phyloP scores from a whole-genome alignment of 805 yeast genomes.

The Metschnikowia aberdeeniae region DNA sequence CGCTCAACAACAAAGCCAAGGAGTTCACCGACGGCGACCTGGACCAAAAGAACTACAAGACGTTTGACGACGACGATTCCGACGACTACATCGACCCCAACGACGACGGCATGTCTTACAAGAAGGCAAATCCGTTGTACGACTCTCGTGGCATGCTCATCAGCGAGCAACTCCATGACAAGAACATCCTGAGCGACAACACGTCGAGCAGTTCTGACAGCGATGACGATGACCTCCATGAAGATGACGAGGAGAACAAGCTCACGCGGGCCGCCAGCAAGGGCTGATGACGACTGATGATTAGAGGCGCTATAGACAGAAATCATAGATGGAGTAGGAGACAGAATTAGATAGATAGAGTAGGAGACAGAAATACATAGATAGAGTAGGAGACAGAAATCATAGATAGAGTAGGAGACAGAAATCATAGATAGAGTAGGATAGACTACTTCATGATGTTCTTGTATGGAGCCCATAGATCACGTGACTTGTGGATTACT shows the following conservation, averaged over 20 bases:
- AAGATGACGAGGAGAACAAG: conserved; percentile 24
- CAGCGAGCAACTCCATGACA: conserved; percentile 10
- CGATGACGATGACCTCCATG: conserved; percentile 25
- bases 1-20: conserved; percentile 43
- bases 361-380: background rate
- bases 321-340: too few relatives aligned
- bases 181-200: conserved; percentile 19
- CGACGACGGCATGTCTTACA: conserved; percentile 75
- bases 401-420: background rate
- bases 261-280: conserved; percentile 41
- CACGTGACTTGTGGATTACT: too few relatives aligned
- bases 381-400: background rate
- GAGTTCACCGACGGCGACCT: conserved; percentile 15
- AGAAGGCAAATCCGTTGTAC: conserved; percentile 60
- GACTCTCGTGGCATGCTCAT: conserved; percentile 31
- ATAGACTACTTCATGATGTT: too few relatives aligned
- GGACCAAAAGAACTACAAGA: conserved; percentile 9
- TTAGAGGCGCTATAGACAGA: background rate
- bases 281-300: conserved; percentile 16
- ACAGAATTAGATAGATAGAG: background rate
- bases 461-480: too few relatives aligned
- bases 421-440: background rate
- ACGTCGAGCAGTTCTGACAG: conserved; percentile 29
- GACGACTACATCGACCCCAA: conserved; percentile 78
- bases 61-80: conserved; percentile 36